Evolutionary conservation across 2,329 filamentous ascomycete genomes (phyloP).

Genomic region (Hirsutella minnesotensis): DNA sequence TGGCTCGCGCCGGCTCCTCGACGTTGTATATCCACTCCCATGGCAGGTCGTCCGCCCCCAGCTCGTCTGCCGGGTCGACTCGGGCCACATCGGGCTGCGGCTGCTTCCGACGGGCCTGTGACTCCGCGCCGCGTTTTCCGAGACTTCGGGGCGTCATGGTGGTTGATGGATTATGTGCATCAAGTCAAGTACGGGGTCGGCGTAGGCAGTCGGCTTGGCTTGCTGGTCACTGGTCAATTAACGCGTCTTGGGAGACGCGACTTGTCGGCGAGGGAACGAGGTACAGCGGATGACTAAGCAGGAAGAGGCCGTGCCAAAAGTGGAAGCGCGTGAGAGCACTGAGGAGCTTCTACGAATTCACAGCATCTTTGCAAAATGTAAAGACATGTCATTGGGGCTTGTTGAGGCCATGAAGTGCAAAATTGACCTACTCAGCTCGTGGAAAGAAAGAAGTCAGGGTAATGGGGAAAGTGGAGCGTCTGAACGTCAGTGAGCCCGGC

Average conservation of each 20-base stretch:
- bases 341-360: too few species aligned
- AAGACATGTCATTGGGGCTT: too few species aligned
- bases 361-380: too few species aligned
- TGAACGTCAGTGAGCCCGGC: too few species aligned
- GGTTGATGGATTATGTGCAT: neutral
- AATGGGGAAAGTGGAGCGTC: too few species aligned
- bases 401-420: too few species aligned
- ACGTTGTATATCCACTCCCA: constrained; percentile 69
- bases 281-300: neutral
- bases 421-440: too few species aligned
- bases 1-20: constrained; percentile 17
- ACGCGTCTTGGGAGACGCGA: constrained; percentile 20
- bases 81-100: constrained; percentile 43
- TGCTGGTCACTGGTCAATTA: constrained; percentile 3
- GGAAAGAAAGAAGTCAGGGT: too few species aligned
- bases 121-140: constrained; percentile 8
- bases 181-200: neutral
- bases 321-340: too few species aligned
- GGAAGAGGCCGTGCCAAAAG: too few species aligned
- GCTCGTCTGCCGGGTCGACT: constrained; percentile 82
- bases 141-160: constrained; percentile 13
- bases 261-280: neutral
- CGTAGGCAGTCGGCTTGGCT: constrained; percentile 5
- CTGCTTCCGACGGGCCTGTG: constrained; percentile 9
- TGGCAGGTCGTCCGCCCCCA: constrained; percentile 57